phyloP scores from a whole-genome alignment of 306 rosid species.

The Mimosa pudica region DNA sequence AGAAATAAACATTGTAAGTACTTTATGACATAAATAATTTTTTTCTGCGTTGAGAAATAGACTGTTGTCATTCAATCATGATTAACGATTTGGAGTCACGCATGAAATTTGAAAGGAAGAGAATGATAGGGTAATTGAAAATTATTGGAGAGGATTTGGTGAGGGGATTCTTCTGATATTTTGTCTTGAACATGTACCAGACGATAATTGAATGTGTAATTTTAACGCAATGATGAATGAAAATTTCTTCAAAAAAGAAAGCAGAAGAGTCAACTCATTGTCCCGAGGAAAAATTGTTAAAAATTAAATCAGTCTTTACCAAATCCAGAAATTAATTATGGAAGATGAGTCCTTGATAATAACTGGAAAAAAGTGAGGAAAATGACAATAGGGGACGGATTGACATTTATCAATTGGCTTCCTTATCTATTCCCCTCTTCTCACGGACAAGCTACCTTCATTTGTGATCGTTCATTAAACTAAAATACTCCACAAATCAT shows the following conservation, averaged over 20 bases:
- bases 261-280: not conserved
- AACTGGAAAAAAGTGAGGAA: slow-evolving; percentile 27
- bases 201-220: not conserved
- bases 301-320: not conserved
- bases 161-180: not conserved
- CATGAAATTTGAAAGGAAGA: not conserved
- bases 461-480: not conserved
- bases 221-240: not conserved
- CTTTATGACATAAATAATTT: not conserved
- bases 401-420: not conserved
- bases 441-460: not conserved
- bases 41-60: not conserved
- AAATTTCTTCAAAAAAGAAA: not conserved
- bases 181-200: not conserved
- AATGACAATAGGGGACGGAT: slow-evolving; percentile 13
- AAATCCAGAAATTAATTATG: not conserved
- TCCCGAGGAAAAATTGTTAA: not conserved
- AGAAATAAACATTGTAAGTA: not conserved
- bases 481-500: too few relatives aligned
- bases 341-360: not conserved
- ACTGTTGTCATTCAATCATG: not conserved
- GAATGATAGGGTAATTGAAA: not conserved
- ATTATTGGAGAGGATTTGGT: not conserved
- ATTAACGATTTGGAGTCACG: not conserved
- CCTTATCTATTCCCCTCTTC: not conserved